Conservation (phyloP, 83 land plant species). For the Thuja plicata region DNA sequence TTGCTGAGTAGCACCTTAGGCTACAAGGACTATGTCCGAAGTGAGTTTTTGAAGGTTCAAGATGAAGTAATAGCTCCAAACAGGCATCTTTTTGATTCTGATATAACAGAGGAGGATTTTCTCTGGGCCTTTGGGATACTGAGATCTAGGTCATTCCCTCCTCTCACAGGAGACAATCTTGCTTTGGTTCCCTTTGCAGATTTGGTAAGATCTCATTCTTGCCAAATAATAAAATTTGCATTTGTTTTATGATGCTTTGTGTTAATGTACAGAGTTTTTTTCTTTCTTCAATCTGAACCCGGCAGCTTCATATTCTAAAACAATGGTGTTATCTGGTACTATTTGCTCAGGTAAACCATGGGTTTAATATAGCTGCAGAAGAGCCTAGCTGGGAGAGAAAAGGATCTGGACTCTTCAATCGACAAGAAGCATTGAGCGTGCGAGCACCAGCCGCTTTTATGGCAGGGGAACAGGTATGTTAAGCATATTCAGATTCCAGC, state of each 20-base stretch:
- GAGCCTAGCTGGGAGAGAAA: constrained; percentile 69
- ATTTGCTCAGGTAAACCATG: constrained; percentile 74
- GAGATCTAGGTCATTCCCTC: constrained; percentile 90
- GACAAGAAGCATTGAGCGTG: constrained; percentile 56
- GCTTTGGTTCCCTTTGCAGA: constrained; percentile 90
- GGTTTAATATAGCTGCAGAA: constrained; percentile 44
- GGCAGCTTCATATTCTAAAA: background rate
- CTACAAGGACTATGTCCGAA: constrained; percentile 71
- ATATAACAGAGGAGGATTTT: constrained; percentile 72
- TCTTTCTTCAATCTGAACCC: background rate
- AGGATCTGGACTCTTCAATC: constrained; percentile 70
- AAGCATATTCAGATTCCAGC: background rate
- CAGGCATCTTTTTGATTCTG: constrained; percentile 57
- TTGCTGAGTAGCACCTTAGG: constrained; percentile 70
- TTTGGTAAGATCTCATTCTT: constrained; percentile 48
- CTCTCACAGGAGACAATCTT: constrained; percentile 78
- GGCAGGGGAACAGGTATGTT: constrained; percentile 79
- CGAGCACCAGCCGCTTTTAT: constrained; percentile 55
- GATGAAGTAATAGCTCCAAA: constrained; percentile 63
- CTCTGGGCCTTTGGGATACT: constrained; percentile 94
- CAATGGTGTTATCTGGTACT: background rate
- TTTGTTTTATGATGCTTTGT: background rate
- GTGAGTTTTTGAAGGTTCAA: constrained; percentile 63
- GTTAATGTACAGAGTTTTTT: background rate
- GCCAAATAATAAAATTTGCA: background rate